phyloP scores from a whole-genome alignment of 2,329 filamentous ascomycete species.

The Septoria petroselini region DNA sequence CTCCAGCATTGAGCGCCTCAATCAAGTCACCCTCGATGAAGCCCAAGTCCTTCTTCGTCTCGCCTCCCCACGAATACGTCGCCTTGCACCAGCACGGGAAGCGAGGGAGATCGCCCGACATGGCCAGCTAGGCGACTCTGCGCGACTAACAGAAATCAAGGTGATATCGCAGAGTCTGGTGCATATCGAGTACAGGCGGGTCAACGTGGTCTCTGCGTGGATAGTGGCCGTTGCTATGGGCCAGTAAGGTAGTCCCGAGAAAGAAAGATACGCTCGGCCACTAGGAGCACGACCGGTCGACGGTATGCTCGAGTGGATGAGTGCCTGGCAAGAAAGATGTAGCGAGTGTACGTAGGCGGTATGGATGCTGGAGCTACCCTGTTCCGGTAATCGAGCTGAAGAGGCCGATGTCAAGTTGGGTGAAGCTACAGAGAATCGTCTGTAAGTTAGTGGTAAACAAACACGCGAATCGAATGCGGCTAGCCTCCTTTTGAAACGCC shows the following conservation, averaged over 20 bases:
- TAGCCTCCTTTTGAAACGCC: too few species aligned
- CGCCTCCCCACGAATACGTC: slow-evolving; percentile 43
- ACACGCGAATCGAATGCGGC: too few species aligned
- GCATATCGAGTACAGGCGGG: slow-evolving; percentile 11
- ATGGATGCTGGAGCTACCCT: not conserved
- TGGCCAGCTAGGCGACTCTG: slow-evolving; percentile 14
- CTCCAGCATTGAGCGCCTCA: slow-evolving; percentile 95
- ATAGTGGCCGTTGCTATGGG: slow-evolving; percentile 11
- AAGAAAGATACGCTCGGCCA: not conserved
- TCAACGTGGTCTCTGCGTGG: slow-evolving; percentile 8
- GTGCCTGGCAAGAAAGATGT: too few species aligned
- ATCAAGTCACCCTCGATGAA: slow-evolving; percentile 98
- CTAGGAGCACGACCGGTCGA: too few species aligned
- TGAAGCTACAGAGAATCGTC: too few species aligned
- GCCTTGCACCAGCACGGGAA: slow-evolving; percentile 44
- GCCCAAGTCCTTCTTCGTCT: slow-evolving; percentile 86
- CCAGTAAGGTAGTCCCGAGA: not conserved
- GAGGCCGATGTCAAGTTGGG: too few species aligned
- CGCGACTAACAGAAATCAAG: slow-evolving; percentile 5
- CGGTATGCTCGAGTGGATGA: too few species aligned
- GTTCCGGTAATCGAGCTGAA: not conserved
- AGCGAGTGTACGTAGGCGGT: not conserved
- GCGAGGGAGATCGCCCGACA: slow-evolving; percentile 26
- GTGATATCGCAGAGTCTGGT: slow-evolving; percentile 3
- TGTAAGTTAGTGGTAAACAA: too few species aligned